Percentiles rank a stretch among this genome's conserved stretches.
These are phyloP conservation scores for Barnettozyma wickerhamii DNA, from an alignment of 805 yeast genomes.

Conservation along the genomic window DNA sequence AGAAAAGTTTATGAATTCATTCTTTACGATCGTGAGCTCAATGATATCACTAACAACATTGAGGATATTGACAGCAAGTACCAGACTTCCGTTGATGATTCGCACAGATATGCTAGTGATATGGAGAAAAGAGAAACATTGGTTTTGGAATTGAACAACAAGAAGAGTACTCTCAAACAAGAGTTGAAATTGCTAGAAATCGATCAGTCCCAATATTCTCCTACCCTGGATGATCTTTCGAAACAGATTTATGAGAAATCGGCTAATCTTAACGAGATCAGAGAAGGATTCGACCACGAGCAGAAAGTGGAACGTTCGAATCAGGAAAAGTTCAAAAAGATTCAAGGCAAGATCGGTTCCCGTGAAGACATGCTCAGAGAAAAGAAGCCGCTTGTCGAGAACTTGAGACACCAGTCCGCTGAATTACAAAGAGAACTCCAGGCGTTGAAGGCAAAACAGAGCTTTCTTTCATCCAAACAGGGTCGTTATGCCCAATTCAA, in stretches of 20 bases:
- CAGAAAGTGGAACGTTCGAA: conserved; percentile 28
- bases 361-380: conserved; percentile 35
- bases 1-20: conserved; percentile 70
- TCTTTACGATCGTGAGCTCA: conserved; percentile 71
- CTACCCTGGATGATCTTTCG: conserved; percentile 46
- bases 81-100: conserved; percentile 43
- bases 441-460: conserved; percentile 46
- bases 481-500: conserved; percentile 61
- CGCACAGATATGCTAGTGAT: conserved; percentile 49
- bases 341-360: conserved; percentile 23
- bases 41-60: conserved; percentile 53
- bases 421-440: conserved; percentile 35
- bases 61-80: conserved; percentile 59
- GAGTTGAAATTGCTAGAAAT: conserved; percentile 47
- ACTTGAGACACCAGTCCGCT: conserved; percentile 37
- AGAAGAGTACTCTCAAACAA: conserved; percentile 43
- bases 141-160: conserved; percentile 40
- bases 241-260: conserved; percentile 45
- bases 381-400: conserved; percentile 38
- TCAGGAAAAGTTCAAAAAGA: conserved; percentile 18
- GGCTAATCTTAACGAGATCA: conserved; percentile 37
- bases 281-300: conserved; percentile 32
- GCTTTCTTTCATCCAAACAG: conserved; percentile 62
- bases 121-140: conserved; percentile 57
- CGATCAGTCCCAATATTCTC: conserved; percentile 52